Conservation (phyloP, 495 filamentous ascomycete species). For the Opeltia flavorubescens region DNA sequence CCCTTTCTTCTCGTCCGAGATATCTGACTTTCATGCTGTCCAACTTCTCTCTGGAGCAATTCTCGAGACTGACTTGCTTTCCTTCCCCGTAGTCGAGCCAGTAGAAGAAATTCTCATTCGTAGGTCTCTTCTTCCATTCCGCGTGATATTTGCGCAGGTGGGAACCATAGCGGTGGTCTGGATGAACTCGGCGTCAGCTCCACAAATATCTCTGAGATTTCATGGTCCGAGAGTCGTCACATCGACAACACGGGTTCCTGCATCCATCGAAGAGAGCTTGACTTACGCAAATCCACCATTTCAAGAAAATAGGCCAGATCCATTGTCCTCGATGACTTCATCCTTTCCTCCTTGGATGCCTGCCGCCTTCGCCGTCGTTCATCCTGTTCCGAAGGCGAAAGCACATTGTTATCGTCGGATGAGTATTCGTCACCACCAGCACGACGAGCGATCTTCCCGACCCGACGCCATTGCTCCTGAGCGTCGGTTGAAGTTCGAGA, state of each 20-base stretch:
- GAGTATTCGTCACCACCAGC: conserved; percentile 49
- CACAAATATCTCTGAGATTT: no score
- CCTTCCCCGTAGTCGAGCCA: conserved; percentile 86
- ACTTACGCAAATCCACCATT: conserved; percentile 69
- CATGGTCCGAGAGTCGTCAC: no score
- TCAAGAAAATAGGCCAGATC: conserved; percentile 84
- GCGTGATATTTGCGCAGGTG: conserved; percentile 76
- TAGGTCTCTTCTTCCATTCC: conserved; percentile 64
- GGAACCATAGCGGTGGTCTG: conserved; percentile 67
- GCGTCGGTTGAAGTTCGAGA: conserved; percentile 25
- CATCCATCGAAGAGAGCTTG: no score
- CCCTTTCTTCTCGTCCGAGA: conserved; percentile 54
- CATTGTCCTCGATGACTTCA: conserved; percentile 59
- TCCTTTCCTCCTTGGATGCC: conserved; percentile 12
- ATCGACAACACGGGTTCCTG: not conserved
- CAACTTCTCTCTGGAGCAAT: conserved; percentile 49
- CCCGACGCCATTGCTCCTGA: conserved; percentile 60
- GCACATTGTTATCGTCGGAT: conserved; percentile 21
- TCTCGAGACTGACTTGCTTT: conserved; percentile 37
- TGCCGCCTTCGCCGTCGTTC: conserved; percentile 18
- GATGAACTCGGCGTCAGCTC: not conserved
- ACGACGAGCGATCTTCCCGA: conserved; percentile 51
- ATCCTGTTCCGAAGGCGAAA: conserved; percentile 16
- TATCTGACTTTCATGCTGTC: conserved; percentile 62
- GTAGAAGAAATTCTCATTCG: conserved; percentile 83